Base-by-base conservation (phyloP, 495 filamentous ascomycete genomes). In the Penicillium odoratum region DNA sequence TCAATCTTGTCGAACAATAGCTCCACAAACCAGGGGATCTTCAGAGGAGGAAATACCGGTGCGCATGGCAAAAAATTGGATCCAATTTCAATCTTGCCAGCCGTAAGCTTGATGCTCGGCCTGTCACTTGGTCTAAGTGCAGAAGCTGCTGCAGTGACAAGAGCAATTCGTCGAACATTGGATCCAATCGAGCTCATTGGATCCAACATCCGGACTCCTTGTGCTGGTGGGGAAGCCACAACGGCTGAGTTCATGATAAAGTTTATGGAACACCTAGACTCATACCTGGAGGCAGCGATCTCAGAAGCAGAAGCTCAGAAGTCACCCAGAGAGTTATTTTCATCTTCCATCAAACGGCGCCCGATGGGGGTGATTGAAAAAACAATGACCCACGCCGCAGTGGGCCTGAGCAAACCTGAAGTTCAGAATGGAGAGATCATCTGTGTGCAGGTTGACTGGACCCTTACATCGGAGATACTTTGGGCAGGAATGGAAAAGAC, bases 401-500 rank as follows among this genome's bases (percentile, higher is more conserved):
- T 53, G 15, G 51, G 51, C 5, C 30, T 53, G 13, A 42, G 26
- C 21, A 53, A 45, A 29, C 45, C 44, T 28, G 44, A 56, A 47
- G 53, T 56, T 7, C 44, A 38, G 16, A 40, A 5, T 5, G 38
- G 38, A 15, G 38, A 40, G 38, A 40, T 40, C 3, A 40, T 40
- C 0, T 40, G 38, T 13, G 38, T 40, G 5, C 15, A 40, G 15
- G 38, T 40, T 15, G 38, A 40, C 38, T 40, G 38, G 38, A 40
- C 38, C 7, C n/a, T 40, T 4, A 40, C 38, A 6, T 40, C 38
- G 5, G 38, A 40, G 15, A 40, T 40, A 3, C 38, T 40, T 15
- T 40, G 38, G 38, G 38, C 38, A 62, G 73, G 71, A 36, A 78
- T 79, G 75, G 65, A 75, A 51, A 57, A 18, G 38, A 72, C 67